phyloP scores from a whole-genome alignment of 83 land plant genomes.

The Picea mariana region DNA sequence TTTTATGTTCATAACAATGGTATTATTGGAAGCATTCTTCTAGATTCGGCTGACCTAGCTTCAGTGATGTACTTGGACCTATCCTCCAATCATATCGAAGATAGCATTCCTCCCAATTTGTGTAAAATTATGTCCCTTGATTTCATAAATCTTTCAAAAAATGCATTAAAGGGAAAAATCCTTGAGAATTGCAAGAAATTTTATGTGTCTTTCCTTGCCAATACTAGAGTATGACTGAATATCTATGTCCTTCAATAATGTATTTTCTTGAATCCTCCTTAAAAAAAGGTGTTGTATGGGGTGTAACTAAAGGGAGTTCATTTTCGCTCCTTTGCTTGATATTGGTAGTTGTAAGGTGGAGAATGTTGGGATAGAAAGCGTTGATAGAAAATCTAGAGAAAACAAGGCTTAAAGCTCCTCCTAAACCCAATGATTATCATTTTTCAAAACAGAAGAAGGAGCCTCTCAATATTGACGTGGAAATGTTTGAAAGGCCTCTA shows the following conservation, averaged over 20 bases:
- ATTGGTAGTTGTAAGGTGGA: slow-evolving; percentile 20
- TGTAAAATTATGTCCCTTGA: slow-evolving; percentile 16
- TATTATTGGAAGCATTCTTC: too few species aligned
- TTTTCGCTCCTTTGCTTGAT: slow-evolving; percentile 19
- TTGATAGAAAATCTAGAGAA: neutral
- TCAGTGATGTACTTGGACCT: slow-evolving; percentile 47
- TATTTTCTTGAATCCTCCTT: slow-evolving; percentile 9
- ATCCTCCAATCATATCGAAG: slow-evolving; percentile 42
- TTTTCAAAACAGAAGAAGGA: slow-evolving; percentile 29
- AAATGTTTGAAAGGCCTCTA: slow-evolving; percentile 50
- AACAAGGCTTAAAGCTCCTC: neutral
- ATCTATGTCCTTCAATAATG: slow-evolving; percentile 7
- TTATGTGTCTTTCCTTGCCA: neutral
- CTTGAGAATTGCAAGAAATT: slow-evolving; percentile 29
- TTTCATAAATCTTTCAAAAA: slow-evolving; percentile 40
- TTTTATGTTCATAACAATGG: too few species aligned
- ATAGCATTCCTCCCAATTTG: slow-evolving; percentile 21
- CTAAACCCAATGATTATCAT: slow-evolving; percentile 26
- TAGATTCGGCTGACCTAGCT: too few species aligned
- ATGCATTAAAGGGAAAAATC: slow-evolving; percentile 25
- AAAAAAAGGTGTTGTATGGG: slow-evolving; percentile 15
- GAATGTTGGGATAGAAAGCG: slow-evolving; percentile 6
- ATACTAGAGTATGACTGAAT: neutral
- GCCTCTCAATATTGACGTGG: slow-evolving; percentile 55
- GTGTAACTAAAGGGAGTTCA: slow-evolving; percentile 20